A percentile compares a stretch with the other conserved stretches of the same genome.
phyloP scores from a whole-genome alignment of 352 stramenopile genomes.

The Plasmopara halstedii region DNA sequence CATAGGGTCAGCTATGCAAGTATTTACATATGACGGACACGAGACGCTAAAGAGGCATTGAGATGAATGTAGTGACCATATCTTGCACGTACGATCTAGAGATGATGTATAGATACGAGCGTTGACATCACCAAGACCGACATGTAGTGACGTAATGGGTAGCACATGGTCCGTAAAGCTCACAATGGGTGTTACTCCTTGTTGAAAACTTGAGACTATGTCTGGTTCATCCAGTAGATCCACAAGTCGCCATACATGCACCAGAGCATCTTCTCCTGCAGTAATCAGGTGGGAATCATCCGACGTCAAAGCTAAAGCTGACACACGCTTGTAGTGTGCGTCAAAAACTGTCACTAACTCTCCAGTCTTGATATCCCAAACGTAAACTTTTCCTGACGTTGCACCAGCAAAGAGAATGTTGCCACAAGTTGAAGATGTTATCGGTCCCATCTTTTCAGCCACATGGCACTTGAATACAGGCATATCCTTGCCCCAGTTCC shows the following conservation, averaged over 20 bases:
- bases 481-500: conserved; percentile 60
- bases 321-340: conserved; percentile 82
- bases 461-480: conserved; percentile 66
- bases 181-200: conserved; percentile 42
- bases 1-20: conserved; percentile 45
- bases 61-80: conserved; percentile 48
- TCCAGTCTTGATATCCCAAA: conserved; percentile 79
- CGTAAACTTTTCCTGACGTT: conserved; percentile 76
- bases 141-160: conserved; percentile 61
- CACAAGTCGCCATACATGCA: conserved; percentile 71
- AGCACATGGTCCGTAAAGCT: conserved; percentile 78
- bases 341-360: conserved; percentile 76
- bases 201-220: conserved; percentile 44
- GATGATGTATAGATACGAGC: conserved; percentile 69
- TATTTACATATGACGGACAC: conserved; percentile 63
- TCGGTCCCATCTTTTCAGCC: conserved; percentile 64
- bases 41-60: conserved; percentile 62
- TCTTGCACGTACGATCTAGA: conserved; percentile 71
- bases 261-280: conserved; percentile 71
- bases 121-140: conserved; percentile 56
- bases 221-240: conserved; percentile 61
- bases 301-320: conserved; percentile 48
- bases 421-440: conserved; percentile 46
- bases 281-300: conserved; percentile 78
- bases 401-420: conserved; percentile 71